Percentiles rank a stretch among this genome's conserved stretches.
These are phyloP conservation scores for Neltuma alba DNA, from an alignment of 306 rosid species.

Conservation along the genomic window DNA sequence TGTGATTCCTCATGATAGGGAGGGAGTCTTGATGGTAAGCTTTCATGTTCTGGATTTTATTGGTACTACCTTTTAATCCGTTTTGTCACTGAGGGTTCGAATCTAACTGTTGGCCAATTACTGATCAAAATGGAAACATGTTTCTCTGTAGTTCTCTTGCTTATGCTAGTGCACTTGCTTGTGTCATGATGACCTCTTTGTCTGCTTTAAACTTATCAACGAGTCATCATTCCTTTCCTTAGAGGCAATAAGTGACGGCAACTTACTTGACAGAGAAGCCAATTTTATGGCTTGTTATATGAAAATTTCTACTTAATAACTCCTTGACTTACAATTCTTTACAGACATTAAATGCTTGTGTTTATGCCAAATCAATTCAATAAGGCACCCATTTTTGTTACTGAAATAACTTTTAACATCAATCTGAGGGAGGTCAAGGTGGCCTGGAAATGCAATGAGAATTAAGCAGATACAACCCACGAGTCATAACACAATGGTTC, in stretches of 20 bases:
- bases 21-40: slow-evolving; percentile 57
- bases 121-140: slow-evolving; percentile 15
- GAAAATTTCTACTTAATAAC: background rate
- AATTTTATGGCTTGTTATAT: slow-evolving; percentile 7
- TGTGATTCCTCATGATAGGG: slow-evolving; percentile 82
- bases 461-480: too few relatives aligned
- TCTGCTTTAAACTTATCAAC: slow-evolving; percentile 8
- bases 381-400: too few relatives aligned
- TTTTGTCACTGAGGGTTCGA: slow-evolving; percentile 13
- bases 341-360: background rate
- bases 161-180: background rate
- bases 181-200: background rate
- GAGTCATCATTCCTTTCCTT: background rate
- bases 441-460: too few relatives aligned
- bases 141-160: background rate
- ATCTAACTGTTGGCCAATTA: slow-evolving; percentile 11
- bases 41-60: slow-evolving; percentile 26
- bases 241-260: background rate
- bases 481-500: background rate
- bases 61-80: slow-evolving; percentile 15
- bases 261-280: background rate
- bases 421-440: too few relatives aligned
- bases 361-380: slow-evolving; percentile 7
- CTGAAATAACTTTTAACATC: too few relatives aligned
- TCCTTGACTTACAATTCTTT: slow-evolving; percentile 5